Evolutionary conservation across 257 asterid species (phyloP), one percentile per base, ranked within the genome.

Genomic region (Solanum chmielewskii): DNA sequence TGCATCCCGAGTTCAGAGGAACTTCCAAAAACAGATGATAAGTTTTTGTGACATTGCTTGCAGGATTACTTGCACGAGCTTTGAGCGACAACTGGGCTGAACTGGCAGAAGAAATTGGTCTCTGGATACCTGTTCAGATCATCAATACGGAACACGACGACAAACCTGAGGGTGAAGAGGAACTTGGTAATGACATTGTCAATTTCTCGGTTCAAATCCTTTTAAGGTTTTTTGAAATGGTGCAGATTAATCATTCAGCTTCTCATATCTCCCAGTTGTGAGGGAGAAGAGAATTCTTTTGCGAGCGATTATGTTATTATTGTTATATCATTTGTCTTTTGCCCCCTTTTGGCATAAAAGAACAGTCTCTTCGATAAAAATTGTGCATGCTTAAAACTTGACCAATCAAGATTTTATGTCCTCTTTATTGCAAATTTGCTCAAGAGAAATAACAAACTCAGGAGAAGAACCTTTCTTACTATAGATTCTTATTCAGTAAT

Each of bases 121-220:
- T 97, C 68, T 97, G 98, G 98, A 89, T 96, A 88, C 99, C 99
- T 3, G 89, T 89, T 86, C 87, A 92, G 90, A 82, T 93, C 85
- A 85, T 90, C 69, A 91, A 95, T 89, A 91, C 64, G 87, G 98
- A 94, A 70, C 98, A 95, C 49, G 92, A 97, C 29, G 99, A 97
- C 92, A 97, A 94, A 86, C 98, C 97, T 29, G 98, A 93, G 83
- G 99, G 95, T 64, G 95, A 89, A 87, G 98, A 92, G 64, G 99
- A 97, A 21, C 87, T 90, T 64, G 98, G 99, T 96, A 94, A 88
- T 71, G 33, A 89, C 85, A 69, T 73, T 75, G 31, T n/a, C 37
- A 89, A 52, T 78, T 20, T n/a, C 59, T 27, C 82, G n/a, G 7
- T 25, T 15, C 60, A 41, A n/a, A 25, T 62, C 21, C 33, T 77